These are phyloP conservation scores for Penicillium hordei DNA, from an alignment of 2,329 filamentous ascomycete genomes.

Conservation along the genomic window DNA sequence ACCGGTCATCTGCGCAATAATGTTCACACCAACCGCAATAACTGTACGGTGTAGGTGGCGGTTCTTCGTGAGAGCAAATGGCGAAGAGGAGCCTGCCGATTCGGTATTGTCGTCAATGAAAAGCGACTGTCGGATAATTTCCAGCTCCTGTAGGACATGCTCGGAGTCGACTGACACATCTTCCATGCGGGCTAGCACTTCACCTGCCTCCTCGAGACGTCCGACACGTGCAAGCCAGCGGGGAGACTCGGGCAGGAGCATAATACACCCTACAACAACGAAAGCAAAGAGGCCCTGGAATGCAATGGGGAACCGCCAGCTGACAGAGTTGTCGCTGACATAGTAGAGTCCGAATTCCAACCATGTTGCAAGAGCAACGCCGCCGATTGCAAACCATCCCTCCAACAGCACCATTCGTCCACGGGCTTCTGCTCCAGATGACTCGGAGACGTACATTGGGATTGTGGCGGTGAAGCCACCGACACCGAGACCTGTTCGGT, in stretches of 20 bases:
- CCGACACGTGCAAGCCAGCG: constrained; percentile 55
- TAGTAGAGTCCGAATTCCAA: constrained; percentile 44
- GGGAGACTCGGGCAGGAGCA: constrained; percentile 51
- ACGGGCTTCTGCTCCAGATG: constrained; percentile 16
- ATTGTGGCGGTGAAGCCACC: constrained; percentile 28
- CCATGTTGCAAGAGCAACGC: constrained; percentile 35
- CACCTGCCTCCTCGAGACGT: constrained; percentile 47
- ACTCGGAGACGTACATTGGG: constrained; percentile 27
- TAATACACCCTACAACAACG: constrained; percentile 22
- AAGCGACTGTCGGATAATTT: constrained; percentile 49
- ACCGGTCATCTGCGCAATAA: constrained; percentile 32
- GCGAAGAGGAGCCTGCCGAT: constrained; percentile 13
- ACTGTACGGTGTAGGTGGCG: constrained; percentile 28
- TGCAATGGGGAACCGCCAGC: constrained; percentile 34
- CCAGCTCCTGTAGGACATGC: constrained; percentile 36
- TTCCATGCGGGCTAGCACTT: constrained; percentile 48
- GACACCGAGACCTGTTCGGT: constrained; percentile 21
- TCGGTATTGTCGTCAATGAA: constrained; percentile 2
- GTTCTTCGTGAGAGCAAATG: constrained; percentile 24
- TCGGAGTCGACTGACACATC: constrained; percentile 50
- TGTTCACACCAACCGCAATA: constrained; percentile 27
- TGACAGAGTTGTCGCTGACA: constrained; percentile 30
- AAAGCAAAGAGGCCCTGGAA: constrained; percentile 39
- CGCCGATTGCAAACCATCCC: constrained; percentile 23
- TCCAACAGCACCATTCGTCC: constrained; percentile 22